Evolutionary conservation across 2,329 filamentous ascomycete species (phyloP), one percentile per base, ranked within the genome.

Genomic region (Elsinoe arachidis): DNA sequence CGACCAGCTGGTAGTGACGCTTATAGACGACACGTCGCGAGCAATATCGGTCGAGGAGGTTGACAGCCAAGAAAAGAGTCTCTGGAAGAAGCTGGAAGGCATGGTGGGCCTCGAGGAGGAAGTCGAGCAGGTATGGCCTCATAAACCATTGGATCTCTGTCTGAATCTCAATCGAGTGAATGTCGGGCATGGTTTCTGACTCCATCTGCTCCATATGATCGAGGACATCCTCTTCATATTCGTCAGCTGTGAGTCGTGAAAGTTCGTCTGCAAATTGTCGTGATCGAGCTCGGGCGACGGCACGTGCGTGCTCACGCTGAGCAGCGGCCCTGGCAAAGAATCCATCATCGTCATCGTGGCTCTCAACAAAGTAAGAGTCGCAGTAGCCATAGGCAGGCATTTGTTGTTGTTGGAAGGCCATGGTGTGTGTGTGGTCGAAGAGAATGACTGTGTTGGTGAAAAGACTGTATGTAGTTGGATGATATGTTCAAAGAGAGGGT

Each of bases 81-180:
- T 96, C 90, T 39, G 93, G 92, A 11, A 97, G 81, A 10, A 99
- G 81, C 65, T 90, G 87, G 75, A 97, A 99, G 60, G 92, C 92
- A 63, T 89, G 87, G 69, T 99, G 93, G 53, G 92, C 93, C 80
- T 99, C 93, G 67, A 97, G 87, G 64, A 99, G 82, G 75, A 99
- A 99, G 77, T 99, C 93, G 70, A 99, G 88, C 35, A 99, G 85
- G 73, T 96, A 97, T 0, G 93, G 93, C 67, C 93, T 81, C 93
- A 99, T 99, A 76, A 95, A 97, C 93, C 93, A 99, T 71, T 97
- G 90, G 62, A 99, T 97, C 80, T 99, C 93, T 63, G 91, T 90
- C 75, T 99, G 93, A 74, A 97, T 96, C 72, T 99, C 93, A 72
- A 99, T 99, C 35, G 95, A 90, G 72, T 92, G 92, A 71, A 95